Evolutionary conservation across 441 rosid genomes (phyloP).

Genomic region (Gossypium laxum): DNA sequence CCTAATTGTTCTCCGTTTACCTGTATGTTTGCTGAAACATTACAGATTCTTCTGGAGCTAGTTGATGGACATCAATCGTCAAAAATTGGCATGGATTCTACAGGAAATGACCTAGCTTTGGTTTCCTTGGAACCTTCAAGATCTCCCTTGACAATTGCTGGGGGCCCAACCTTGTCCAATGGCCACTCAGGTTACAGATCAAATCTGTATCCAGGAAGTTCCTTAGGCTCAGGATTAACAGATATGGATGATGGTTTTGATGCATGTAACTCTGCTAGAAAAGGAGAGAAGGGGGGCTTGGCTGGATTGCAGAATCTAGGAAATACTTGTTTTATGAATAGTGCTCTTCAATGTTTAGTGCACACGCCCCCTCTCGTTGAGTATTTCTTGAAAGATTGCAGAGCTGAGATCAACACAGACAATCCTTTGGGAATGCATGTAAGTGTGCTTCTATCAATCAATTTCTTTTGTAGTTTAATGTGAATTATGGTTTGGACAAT

Average conservation of each 20-base stretch:
- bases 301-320: constrained; percentile 62
- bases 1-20: constrained; percentile 5
- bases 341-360: constrained; percentile 57
- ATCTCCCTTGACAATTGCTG: constrained; percentile 42
- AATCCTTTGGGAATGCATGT: constrained; percentile 63
- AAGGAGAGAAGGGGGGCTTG: constrained; percentile 48
- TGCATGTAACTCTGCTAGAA: constrained; percentile 24
- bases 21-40: background rate
- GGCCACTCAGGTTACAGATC: constrained; percentile 32
- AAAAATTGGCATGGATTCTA: constrained; percentile 31
- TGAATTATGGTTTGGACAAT: background rate
- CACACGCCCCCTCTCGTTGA: constrained; percentile 52
- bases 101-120: constrained; percentile 50
- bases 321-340: constrained; percentile 65
- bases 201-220: constrained; percentile 34
- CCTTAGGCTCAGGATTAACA: constrained; percentile 22
- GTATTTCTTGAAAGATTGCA: constrained; percentile 49
- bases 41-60: constrained; percentile 51
- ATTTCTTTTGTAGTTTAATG: background rate
- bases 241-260: constrained; percentile 32
- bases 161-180: constrained; percentile 40
- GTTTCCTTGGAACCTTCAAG: constrained; percentile 59
- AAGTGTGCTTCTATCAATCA: constrained; percentile 16
- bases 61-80: constrained; percentile 33
- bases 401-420: constrained; percentile 40